Percentiles rank a stretch among this genome's conserved stretches.
These are phyloP conservation scores for Irpex lacteus DNA, from an alignment of 1,284 basidiomycete genomes.

Conservation along the genomic window DNA sequence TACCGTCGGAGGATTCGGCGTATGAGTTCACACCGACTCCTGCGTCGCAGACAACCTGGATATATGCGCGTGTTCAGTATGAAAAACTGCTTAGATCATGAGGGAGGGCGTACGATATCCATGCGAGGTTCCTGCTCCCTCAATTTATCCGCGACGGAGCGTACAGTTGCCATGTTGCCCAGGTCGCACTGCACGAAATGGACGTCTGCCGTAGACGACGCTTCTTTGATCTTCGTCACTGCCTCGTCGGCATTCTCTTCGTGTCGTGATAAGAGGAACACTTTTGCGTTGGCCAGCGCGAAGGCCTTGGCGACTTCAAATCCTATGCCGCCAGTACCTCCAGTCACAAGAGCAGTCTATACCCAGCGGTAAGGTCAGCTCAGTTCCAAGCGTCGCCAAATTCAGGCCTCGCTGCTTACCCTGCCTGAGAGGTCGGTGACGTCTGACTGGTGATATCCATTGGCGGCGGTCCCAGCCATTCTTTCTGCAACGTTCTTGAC, in stretches of 20 bases:
- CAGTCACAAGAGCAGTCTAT: slow-evolving; percentile 41
- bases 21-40: slow-evolving; percentile 42
- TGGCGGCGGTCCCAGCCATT: slow-evolving; percentile 5
- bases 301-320: slow-evolving; percentile 40
- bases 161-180: slow-evolving; percentile 34
- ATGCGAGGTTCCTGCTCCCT: slow-evolving; percentile 33
- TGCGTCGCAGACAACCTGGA: slow-evolving; percentile 36
- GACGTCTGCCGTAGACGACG: slow-evolving; percentile 25
- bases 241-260: slow-evolving; percentile 39
- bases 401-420: background rate
- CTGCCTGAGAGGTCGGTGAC: slow-evolving; percentile 7
- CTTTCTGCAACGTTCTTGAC: slow-evolving; percentile 4
- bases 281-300: slow-evolving; percentile 35
- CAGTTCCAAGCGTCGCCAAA: background rate
- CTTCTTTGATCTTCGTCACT: slow-evolving; percentile 33
- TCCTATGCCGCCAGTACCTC: slow-evolving; percentile 40
- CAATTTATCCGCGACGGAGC: slow-evolving; percentile 35
- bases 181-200: slow-evolving; percentile 41
- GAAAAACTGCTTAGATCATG: too few species aligned
- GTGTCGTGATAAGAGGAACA: slow-evolving; percentile 39
- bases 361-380: background rate
- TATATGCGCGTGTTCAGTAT: background rate
- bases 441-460: slow-evolving; percentile 9
- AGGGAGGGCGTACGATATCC: slow-evolving; percentile 33
- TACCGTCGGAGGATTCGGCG: slow-evolving; percentile 34